Evolutionary conservation across 805 yeast species (phyloP), one percentile per base, ranked within the genome.

Genomic region (Yarrowia sp.): DNA sequence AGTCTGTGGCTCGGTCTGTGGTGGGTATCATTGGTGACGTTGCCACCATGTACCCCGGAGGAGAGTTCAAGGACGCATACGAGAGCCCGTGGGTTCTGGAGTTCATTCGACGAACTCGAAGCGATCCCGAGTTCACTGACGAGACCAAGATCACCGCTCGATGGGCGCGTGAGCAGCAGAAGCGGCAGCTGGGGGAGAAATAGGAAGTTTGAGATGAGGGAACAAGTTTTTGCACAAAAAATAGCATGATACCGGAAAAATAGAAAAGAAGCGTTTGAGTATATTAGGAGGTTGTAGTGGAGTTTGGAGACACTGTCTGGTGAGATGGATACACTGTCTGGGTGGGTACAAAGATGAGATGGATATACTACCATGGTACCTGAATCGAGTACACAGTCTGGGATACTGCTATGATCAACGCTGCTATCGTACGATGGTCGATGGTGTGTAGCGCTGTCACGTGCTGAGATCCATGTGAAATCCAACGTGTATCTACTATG

Each of bases 161-260:
- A 77, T 95, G 98, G 98, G 98, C 99, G 16, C 84, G 95, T 70
- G 97, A 89, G 71, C 96, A 87, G 77, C 90, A 84, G 74, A 84
- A 83, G 76, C 78, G 79, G 66, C 78, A 75, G 67, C 40, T 66
- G 16, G 65, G 62, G 14, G 51, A 54, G 46, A 54, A 54, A 12
- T 54, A 51, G 28, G 30, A 24, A 4, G 40, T 35, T 7, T 19
- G 17, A 30, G 58, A 22, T n/a, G 44, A 32, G 38, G 32, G 44
- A 33, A 36, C 24, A 33, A 22, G 38, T 49, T 32, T 48, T 24
- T 33, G 43, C 40, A 51, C 58, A 51, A 21, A 51, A 52, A 36
- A 54, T 54, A 54, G 61, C 61, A 54, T 54, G 61, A 54, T 54
- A 54, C 61, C 61, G 33, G 35, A 51, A 54, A 38, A 54, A 54